A percentile compares a stretch with the other conserved stretches of the same genome.
Conservation (phyloP, 164 flowering plant genomes). For the Malania oleifera region DNA sequence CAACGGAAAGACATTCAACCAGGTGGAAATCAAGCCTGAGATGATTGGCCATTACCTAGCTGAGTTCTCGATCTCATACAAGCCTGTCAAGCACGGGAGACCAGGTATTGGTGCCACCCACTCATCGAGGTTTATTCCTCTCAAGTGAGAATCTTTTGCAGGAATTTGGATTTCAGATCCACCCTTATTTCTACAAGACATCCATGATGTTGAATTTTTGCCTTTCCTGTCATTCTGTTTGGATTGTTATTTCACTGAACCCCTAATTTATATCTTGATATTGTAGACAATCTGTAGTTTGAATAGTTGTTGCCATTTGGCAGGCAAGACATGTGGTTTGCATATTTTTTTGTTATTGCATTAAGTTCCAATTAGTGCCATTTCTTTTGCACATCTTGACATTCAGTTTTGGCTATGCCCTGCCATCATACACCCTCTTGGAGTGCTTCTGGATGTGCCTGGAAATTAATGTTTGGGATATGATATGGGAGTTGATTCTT, state of each 20-base stretch:
- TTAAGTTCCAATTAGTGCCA: too few species aligned
- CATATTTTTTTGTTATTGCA: too few species aligned
- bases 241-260: background rate
- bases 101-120: conserved; percentile 80
- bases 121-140: conserved; percentile 64
- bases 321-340: too few species aligned
- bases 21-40: conserved; percentile 69
- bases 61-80: conserved; percentile 63
- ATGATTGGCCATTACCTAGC: conserved; percentile 67
- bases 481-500: too few species aligned
- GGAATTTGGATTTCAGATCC: background rate
- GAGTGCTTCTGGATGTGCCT: too few species aligned
- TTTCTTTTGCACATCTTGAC: too few species aligned
- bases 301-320: too few species aligned
- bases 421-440: too few species aligned
- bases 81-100: conserved; percentile 72
- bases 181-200: conserved; percentile 6
- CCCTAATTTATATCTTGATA: background rate
- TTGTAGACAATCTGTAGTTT: background rate
- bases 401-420: too few species aligned
- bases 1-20: conserved; percentile 68
- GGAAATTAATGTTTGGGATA: too few species aligned
- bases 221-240: background rate
- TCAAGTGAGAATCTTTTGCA: conserved; percentile 30
- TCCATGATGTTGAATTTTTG: conserved; percentile 8